Base-by-base conservation (phyloP, 75 land plant species). In the Pinus tabuliformis region DNA sequence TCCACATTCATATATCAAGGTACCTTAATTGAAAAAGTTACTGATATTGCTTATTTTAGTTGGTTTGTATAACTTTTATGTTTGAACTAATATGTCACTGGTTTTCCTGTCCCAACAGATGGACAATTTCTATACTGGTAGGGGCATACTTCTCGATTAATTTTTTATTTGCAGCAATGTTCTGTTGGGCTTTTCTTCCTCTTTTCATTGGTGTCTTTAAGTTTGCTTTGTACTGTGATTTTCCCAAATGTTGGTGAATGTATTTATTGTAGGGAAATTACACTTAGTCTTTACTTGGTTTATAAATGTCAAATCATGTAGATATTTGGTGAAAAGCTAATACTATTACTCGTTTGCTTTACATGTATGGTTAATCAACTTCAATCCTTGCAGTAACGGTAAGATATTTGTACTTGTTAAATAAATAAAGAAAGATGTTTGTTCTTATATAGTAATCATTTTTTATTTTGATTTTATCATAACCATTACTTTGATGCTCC, bases 111-210 rank as follows among this genome's bases (percentile, higher is more conserved):
- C 20, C 45, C 71, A 3, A 58, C 92, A 91, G 99, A 96, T 96
- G 99, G 99, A 96, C 82, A 96, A 96, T 80, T 96, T 96, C 81
- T 96, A 96, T 81, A 96, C 99, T 45, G 99, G 97, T 82, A 78
- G 45, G 62, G 70, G n/a, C 49, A 39, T n/a, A 68, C 22, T 39
- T 68, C 71, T 9, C 54, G 9, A 45, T n/a, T 9, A 11, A 42
- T 42, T 0, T 68, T n/a, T 75, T 75, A 39, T 61, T 12, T 17
- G 4, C 20, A 58, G 17, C 37, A 54, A 16, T 8, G 14, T 6
- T 18, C 17, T 64, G 6, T 62, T 79, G 36, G 42, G 33, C 15
- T 26, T 71, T 21, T 70, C 11, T 33, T 78, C n/a, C n/a, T 42
- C 54, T 22, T 18, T 28, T 59, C 36, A 57, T 14, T 18, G 49